Conservation (phyloP, 75 land plant genomes). For the Selaginella moellendorffii region DNA sequence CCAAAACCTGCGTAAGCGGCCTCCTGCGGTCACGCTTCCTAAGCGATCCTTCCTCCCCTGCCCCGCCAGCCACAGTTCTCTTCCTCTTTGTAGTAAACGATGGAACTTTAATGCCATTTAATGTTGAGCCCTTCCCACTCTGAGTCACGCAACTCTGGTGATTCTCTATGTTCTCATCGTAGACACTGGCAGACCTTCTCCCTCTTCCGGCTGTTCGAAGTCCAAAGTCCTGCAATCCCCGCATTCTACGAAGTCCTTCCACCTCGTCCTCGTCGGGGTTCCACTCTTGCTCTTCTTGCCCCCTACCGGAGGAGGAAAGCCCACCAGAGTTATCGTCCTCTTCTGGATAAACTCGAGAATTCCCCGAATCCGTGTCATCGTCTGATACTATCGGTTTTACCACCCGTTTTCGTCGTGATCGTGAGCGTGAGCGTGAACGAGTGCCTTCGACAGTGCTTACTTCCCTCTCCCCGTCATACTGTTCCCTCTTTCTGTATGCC, state of each 20-base stretch:
- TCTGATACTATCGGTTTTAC: not conserved
- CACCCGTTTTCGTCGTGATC: not conserved
- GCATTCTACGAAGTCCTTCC: slow-evolving; percentile 47
- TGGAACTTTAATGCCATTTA: not conserved
- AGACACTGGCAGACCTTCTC: too few species aligned
- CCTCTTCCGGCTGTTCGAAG: slow-evolving; percentile 14
- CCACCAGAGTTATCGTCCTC: not conserved
- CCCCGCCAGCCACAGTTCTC: not conserved
- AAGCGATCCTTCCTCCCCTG: too few species aligned
- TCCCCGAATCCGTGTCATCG: not conserved
- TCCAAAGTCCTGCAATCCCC: slow-evolving; percentile 52
- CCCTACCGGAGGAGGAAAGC: not conserved
- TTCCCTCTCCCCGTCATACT: not conserved
- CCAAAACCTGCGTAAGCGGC: not conserved
- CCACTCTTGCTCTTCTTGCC: slow-evolving; percentile 11
- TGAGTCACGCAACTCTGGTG: not conserved
- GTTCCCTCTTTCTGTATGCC: slow-evolving; percentile 5
- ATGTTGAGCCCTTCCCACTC: too few species aligned
- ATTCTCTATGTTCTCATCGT: not conserved
- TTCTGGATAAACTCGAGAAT: not conserved
- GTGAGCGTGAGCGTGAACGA: slow-evolving; percentile 3
- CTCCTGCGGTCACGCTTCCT: not conserved
- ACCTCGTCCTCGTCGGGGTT: slow-evolving; percentile 40
- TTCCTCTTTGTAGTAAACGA: not conserved
- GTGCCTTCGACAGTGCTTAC: slow-evolving; percentile 1